Conservation (phyloP, 2,329 filamentous ascomycete genomes). For the Bipolaris zeicola region DNA sequence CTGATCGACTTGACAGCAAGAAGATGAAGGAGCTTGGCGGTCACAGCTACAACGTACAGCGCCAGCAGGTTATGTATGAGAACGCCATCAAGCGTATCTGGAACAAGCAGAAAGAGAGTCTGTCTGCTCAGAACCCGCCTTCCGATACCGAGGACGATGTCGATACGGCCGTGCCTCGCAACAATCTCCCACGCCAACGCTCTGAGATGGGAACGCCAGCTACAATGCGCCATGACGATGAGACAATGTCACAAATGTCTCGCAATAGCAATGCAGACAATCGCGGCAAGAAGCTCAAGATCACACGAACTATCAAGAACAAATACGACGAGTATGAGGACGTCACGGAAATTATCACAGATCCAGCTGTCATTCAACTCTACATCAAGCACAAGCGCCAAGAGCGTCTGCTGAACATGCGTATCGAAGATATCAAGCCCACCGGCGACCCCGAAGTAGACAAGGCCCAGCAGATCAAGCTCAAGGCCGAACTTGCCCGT, state of each 20-base stretch:
- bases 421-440: conserved; percentile 68
- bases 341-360: conserved; percentile 54
- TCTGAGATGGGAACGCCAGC: conserved; percentile 67
- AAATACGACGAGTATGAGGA: conserved; percentile 67
- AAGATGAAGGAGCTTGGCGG: conserved; percentile 72
- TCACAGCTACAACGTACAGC: conserved; percentile 96
- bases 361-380: conserved; percentile 84
- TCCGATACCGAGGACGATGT: conserved; percentile 75
- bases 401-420: conserved; percentile 72
- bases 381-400: conserved; percentile 81
- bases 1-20: conserved; percentile 84
- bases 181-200: conserved; percentile 51
- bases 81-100: conserved; percentile 91
- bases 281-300: conserved; percentile 69
- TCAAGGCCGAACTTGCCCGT: conserved; percentile 77
- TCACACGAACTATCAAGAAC: conserved; percentile 70
- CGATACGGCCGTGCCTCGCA: conserved; percentile 55
- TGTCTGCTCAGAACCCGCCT: conserved; percentile 74
- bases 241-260: conserved; percentile 65
- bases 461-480: conserved; percentile 64
- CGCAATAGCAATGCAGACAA: conserved; percentile 63
- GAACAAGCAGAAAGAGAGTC: conserved; percentile 80
- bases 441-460: conserved; percentile 72
- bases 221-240: conserved; percentile 64
- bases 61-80: conserved; percentile 90